Percentiles rank a stretch among this genome's conserved stretches.
phyloP scores from a whole-genome alignment of 2,329 filamentous ascomycete genomes.

The Trichoderma afroharzianum region DNA sequence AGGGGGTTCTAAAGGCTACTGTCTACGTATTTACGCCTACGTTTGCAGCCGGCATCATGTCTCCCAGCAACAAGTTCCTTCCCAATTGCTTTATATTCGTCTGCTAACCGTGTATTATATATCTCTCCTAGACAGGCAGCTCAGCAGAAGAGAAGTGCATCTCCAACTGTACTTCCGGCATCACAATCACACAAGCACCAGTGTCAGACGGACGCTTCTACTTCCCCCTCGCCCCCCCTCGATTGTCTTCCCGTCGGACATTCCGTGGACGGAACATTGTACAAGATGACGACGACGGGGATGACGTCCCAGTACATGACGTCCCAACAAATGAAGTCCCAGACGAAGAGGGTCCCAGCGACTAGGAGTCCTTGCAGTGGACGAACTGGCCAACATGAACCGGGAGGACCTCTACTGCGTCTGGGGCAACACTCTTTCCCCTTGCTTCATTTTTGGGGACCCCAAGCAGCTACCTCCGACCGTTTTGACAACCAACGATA shows the following conservation, averaged over 20 bases:
- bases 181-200: background rate
- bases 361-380: too few species aligned
- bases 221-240: background rate
- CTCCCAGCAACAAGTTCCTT: background rate
- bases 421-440: constrained; percentile 25
- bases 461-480: constrained; percentile 19
- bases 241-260: background rate
- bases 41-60: background rate
- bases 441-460: constrained; percentile 24
- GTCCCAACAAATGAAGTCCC: too few species aligned
- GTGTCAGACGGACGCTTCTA: background rate
- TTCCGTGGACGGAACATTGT: background rate
- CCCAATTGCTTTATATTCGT: background rate
- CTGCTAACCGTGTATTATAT: background rate
- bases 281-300: background rate
- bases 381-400: constrained; percentile 18
- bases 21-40: background rate
- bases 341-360: too few species aligned
- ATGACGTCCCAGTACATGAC: too few species aligned
- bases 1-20: background rate
- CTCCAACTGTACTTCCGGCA: background rate
- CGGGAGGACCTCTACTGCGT: constrained; percentile 23
- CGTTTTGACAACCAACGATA: background rate
- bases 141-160: background rate
- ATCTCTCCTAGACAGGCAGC: background rate